phyloP scores from a whole-genome alignment of 2,329 filamentous ascomycete genomes.

The Aspergillus sp. region DNA sequence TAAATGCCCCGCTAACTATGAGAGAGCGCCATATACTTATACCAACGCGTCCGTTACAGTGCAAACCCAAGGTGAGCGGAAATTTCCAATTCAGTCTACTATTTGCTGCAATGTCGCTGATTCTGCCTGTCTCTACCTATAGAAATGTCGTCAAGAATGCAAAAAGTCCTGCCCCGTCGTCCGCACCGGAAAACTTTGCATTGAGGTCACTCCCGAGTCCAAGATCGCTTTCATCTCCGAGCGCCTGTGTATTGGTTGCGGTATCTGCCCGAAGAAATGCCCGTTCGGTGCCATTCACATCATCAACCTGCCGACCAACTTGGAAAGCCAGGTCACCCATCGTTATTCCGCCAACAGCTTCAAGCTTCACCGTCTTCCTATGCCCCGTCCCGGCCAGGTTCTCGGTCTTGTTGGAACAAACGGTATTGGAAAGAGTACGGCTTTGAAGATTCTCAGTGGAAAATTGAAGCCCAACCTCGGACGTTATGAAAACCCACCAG shows the following conservation, averaged over 20 bases:
- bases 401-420: constrained; percentile 97
- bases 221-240: constrained; percentile 99
- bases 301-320: constrained; percentile 99
- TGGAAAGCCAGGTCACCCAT: constrained; percentile 97
- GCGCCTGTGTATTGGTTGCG: constrained; percentile 92
- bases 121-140: constrained; percentile 14
- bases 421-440: constrained; percentile 99
- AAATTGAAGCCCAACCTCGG: constrained; percentile 98
- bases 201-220: constrained; percentile 84
- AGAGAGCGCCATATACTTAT: constrained; percentile 16
- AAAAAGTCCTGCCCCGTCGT: constrained; percentile 98
- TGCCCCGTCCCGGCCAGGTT: constrained; percentile 92
- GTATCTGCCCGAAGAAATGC: constrained; percentile 99
- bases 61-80: constrained; percentile 75
- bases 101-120: constrained; percentile 20
- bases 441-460: constrained; percentile 95
- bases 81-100: background rate
- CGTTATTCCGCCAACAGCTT: constrained; percentile 99
- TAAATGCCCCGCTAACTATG: constrained; percentile 26
- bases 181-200: constrained; percentile 94
- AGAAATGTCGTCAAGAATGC: constrained; percentile 99
- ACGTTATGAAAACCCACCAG: constrained; percentile 90
- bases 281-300: constrained; percentile 98
- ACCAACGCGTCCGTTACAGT: constrained; percentile 52
- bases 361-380: constrained; percentile 96